Base-by-base conservation (phyloP, 371 early-diverging fungal genomes). In the Mucor racemosus region DNA sequence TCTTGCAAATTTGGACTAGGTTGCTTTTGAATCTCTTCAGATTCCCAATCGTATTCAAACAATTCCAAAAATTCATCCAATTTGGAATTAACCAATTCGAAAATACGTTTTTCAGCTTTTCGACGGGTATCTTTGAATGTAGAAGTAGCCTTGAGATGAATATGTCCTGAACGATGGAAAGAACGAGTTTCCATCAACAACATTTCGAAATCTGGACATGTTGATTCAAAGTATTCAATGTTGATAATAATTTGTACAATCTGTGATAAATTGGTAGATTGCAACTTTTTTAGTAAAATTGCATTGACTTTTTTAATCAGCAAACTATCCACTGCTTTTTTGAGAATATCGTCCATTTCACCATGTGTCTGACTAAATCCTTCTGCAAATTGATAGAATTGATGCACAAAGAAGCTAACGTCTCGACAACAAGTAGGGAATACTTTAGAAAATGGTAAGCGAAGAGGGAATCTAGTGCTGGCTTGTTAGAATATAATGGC, bases 331-430 rank as follows among this genome's bases (percentile, higher is more conserved):
- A 95, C 80, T 14, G 91, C 88, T 76, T 91, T 92, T 74, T 93
- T 93, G 60, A 94, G 79, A 56, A 94, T 84, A 66, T 94, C 94
- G 72, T 94, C 94, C 90, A 95, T 92, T 67, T 93, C 93, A 69
- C 90, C 91, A 63, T 90, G 89, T 38, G 92, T 89, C 67, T 92
- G 92, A 35, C 90, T 84, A 60, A 94, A 94, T 0, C 93, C 94
- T 68, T 91, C 93, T 5, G 93, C 90, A 75, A 95, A 96, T 44
- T 86, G 87, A 75, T 96, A 95, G 65, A 92, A 95, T 56, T 91
- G 91, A 44, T 79, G 72, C 8, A 96, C 89, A 77, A 92, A 93
- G 8, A 80, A 76, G 57, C 88, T 83, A 39, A 95, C 88, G 57
- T 87, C 84, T 31, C 85, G 82, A 77, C 93, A 93, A 68, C 86